Evolutionary conservation across 2,329 filamentous ascomycete genomes (phyloP).

Genomic region (Xylariaceae sp.): DNA sequence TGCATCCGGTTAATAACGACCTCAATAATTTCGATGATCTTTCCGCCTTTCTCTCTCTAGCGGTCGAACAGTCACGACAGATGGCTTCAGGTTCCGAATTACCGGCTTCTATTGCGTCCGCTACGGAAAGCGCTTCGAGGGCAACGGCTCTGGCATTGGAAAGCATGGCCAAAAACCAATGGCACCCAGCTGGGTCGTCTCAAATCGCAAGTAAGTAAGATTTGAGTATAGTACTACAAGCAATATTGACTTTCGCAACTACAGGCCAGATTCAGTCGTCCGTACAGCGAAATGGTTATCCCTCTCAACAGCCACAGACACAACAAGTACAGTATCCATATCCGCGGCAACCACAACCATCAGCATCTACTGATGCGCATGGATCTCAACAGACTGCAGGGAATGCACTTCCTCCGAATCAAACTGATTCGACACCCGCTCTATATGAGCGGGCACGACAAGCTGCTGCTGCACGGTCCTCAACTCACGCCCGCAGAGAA

Average conservation of each 20-base stretch:
- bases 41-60: constrained; percentile 28
- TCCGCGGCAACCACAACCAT: constrained; percentile 24
- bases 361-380: constrained; percentile 14
- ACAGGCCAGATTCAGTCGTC: constrained; percentile 20
- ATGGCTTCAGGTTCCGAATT: constrained; percentile 22
- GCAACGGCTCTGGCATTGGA: constrained; percentile 31
- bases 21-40: constrained; percentile 25
- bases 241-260: constrained; percentile 9
- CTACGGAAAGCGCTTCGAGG: constrained; percentile 30
- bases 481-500: constrained; percentile 52
- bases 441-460: constrained; percentile 58
- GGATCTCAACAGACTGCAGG: constrained; percentile 25
- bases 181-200: constrained; percentile 29
- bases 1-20: constrained; percentile 19
- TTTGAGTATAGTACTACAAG: neutral
- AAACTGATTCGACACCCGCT: constrained; percentile 50
- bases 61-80: constrained; percentile 28
- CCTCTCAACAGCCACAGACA: constrained; percentile 19
- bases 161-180: constrained; percentile 32
- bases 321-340: constrained; percentile 23
- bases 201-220: constrained; percentile 23
- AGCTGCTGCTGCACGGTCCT: constrained; percentile 54
- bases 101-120: constrained; percentile 28
- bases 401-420: constrained; percentile 49
- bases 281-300: constrained; percentile 21